phyloP scores from a whole-genome alignment of 225 moss, liverwort and hornwort genomes.

The Rhytidiadelphus loreus region DNA sequence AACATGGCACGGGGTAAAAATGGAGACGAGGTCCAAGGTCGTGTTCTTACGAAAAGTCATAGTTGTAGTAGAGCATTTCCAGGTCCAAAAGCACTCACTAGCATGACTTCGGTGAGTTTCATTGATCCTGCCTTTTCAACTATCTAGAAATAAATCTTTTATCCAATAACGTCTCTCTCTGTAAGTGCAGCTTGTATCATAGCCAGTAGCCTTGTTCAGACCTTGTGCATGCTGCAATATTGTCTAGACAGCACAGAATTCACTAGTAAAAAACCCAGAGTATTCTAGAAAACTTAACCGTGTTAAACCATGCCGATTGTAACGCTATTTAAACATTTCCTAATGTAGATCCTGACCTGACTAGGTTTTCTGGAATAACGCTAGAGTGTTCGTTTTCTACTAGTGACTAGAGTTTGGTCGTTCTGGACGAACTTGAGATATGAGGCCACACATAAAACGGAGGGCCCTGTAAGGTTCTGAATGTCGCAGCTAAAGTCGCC shows the following conservation, averaged over 20 bases:
- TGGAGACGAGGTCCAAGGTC: slow-evolving; percentile 74
- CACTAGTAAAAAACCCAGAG: not conserved
- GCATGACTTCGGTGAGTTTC: slow-evolving; percentile 55
- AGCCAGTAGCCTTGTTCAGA: not conserved
- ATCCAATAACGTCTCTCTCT: not conserved
- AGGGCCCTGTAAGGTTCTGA: not conserved
- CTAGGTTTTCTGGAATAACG: not conserved
- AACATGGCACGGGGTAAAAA: slow-evolving; percentile 68
- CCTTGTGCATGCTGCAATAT: not conserved
- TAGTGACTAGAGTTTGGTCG: not conserved
- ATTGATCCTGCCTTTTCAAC: not conserved
- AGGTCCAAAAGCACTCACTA: slow-evolving; percentile 64
- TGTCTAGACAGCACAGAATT: not conserved
- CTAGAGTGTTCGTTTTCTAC: not conserved
- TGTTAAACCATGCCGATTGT: not conserved
- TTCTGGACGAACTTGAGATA: not conserved
- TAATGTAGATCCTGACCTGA: not conserved
- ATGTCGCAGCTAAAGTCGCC: not conserved
- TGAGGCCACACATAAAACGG: not conserved
- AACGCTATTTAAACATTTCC: not conserved
- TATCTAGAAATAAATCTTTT: not conserved
- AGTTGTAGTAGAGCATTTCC: slow-evolving; percentile 87
- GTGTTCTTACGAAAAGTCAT: slow-evolving; percentile 76
- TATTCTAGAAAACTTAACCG: not conserved
- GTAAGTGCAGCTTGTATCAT: not conserved